Evolutionary conservation across 805 yeast genomes (phyloP).

Genomic region (Lipomyces chichibuensis): DNA sequence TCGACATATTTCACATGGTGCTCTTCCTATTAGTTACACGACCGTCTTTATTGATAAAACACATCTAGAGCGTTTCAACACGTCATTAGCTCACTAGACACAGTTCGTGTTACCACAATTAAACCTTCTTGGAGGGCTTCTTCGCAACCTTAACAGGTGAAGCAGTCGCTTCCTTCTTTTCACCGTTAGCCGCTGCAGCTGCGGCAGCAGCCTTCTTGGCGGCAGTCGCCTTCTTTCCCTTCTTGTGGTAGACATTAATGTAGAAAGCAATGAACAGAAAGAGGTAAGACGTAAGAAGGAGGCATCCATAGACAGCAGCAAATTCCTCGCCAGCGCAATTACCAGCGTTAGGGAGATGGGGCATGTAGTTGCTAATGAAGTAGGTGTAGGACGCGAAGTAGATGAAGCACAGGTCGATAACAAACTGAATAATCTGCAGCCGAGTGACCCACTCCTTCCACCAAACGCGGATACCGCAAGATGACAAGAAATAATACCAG

Average conservation of each 20-base stretch:
- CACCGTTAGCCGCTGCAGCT: conserved; percentile 19
- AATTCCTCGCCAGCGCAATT: conserved; percentile 89
- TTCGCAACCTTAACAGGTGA: conserved; percentile 28
- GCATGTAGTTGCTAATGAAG: conserved; percentile 72
- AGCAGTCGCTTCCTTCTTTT: background rate
- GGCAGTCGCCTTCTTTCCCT: conserved; percentile 33
- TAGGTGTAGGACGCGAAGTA: conserved; percentile 93
- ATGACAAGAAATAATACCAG: conserved; percentile 92
- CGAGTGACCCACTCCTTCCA: conserved; percentile 99
- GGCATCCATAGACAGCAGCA: conserved; percentile 91
- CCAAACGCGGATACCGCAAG: conserved; percentile 95
- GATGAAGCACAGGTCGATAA: conserved; percentile 85
- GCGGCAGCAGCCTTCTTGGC: conserved; percentile 24
- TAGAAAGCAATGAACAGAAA: conserved; percentile 90
- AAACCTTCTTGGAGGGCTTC: conserved; percentile 33
- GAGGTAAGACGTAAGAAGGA: conserved; percentile 84
- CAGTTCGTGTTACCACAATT: background rate
- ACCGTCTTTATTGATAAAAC: background rate
- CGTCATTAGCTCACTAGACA: background rate
- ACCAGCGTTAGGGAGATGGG: conserved; percentile 72
- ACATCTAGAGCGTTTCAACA: background rate
- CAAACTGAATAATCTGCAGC: conserved; percentile 90
- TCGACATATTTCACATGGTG: background rate
- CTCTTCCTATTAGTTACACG: too few relatives aligned
- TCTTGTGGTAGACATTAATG: conserved; percentile 75